Evolutionary conservation across 140 eudicot genomes (phyloP), one percentile per base, ranked within the genome.

Genomic region (Oenanthe javanica): DNA sequence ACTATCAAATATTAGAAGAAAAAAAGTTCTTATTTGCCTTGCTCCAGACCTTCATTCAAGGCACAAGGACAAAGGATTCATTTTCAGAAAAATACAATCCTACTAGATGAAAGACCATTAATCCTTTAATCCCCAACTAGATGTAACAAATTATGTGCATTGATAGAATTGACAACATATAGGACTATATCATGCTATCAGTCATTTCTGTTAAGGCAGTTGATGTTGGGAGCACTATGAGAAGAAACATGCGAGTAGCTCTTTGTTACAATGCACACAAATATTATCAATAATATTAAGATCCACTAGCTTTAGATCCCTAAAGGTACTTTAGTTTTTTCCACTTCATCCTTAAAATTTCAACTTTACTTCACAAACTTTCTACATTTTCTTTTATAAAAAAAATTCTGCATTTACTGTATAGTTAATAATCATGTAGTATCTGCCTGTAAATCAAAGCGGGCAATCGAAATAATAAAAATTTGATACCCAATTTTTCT

Each of bases 211-310:
- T 21, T 4, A 64, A 46, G 75, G 84, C 84, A 74, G 36, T 59
- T 16, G 51, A 81, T 59, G 75, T 81, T 25, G 19, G 79, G 84
- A 81, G 79, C 74, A 23, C 74, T 55, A 81, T 81, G 84, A 81
- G 84, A 81, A 81, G 79, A 74, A 78, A 73, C 84, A 40, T 57
- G 79, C 40, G 63, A 42, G 75, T 59, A 13, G 75, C 79, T 73
- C 79, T 81, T 36, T 73, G 83, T 77, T 63, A 42, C 6, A 21
- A 74, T 43, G 51, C 71, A 19, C 16, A 9, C 27, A 21, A 11
- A 27, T 31, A 19, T 40, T 55, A 55, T 15, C 12, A 16, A 38
- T 2, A 38, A 27, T 38, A 38, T 67, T 5, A 71, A 71, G 76
- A 49, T 16, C 76, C 23, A 16, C 76, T 15, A 14, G 46, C n/a